A percentile compares a stretch with the other conserved stretches of the same genome.
Conservation (phyloP, 371 early-diverging fungal genomes). For the Smittium mucronatum region DNA sequence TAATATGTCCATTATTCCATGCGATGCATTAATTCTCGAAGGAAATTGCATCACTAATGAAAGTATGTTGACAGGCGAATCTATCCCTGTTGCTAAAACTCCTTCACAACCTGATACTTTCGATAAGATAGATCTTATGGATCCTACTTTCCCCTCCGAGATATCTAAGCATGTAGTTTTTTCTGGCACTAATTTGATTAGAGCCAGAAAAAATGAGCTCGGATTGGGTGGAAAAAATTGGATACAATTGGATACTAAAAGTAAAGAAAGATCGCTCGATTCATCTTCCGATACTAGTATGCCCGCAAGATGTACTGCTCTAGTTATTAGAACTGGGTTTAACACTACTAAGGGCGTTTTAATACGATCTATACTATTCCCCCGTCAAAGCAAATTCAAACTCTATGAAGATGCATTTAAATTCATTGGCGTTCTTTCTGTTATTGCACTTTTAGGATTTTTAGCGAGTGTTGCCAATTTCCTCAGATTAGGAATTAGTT, state of each 20-base stretch:
- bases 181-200: slow-evolving; percentile 81
- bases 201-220: slow-evolving; percentile 44
- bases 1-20: slow-evolving; percentile 57
- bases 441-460: slow-evolving; percentile 72
- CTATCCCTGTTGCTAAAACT: slow-evolving; percentile 47
- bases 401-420: slow-evolving; percentile 93
- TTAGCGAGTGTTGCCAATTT: slow-evolving; percentile 73
- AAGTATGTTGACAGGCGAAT: slow-evolving; percentile 97
- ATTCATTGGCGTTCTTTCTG: slow-evolving; percentile 79
- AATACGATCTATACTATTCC: slow-evolving; percentile 89
- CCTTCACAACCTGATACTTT: slow-evolving; percentile 42
- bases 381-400: slow-evolving; percentile 84
- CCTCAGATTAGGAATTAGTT: slow-evolving; percentile 54
- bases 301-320: slow-evolving; percentile 47
- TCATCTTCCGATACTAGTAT: slow-evolving; percentile 1
- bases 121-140: slow-evolving; percentile 53
- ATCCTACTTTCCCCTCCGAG: slow-evolving; percentile 51
- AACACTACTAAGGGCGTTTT: slow-evolving; percentile 93
- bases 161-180: slow-evolving; percentile 73
- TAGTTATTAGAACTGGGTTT: slow-evolving; percentile 92
- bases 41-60: slow-evolving; percentile 98
- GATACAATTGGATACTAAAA: slow-evolving; percentile 24
- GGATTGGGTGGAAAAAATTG: slow-evolving; percentile 33
- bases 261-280: slow-evolving; percentile 7
- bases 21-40: slow-evolving; percentile 88